A percentile compares a stretch with the other conserved stretches of the same genome.
Evolutionary conservation across 495 filamentous ascomycete species (phyloP).

Genomic region (Cryomyces antarcticus): DNA sequence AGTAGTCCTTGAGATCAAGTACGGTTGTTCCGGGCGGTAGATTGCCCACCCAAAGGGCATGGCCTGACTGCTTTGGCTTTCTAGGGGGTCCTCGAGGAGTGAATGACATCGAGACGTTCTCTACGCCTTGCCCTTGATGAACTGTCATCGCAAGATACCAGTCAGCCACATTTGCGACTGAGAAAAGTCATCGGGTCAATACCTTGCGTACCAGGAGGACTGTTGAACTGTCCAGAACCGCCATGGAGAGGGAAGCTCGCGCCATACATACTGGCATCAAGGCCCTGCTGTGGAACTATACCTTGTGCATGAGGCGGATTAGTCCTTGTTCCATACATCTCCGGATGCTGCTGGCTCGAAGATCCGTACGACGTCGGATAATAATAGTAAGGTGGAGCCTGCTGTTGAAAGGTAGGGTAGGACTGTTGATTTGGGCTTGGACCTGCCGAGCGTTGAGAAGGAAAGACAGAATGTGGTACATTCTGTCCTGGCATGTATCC

Average conservation of each 20-base stretch:
- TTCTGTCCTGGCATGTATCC: background rate
- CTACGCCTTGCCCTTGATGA: conserved; percentile 1
- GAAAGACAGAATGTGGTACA: conserved; percentile 3
- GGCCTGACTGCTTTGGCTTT: conserved; percentile 82
- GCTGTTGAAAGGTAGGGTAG: conserved; percentile 9
- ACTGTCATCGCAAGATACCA: background rate
- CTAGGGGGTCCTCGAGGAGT: conserved; percentile 72
- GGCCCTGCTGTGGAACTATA: background rate
- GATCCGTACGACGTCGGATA: conserved; percentile 2
- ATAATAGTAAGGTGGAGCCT: conserved; percentile 8
- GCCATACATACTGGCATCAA: background rate
- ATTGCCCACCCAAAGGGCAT: conserved; percentile 95
- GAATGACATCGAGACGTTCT: conserved; percentile 3
- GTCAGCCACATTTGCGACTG: background rate
- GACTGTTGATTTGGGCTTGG: conserved; percentile 5
- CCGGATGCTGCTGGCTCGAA: background rate
- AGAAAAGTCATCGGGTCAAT: background rate
- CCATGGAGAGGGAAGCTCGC: background rate
- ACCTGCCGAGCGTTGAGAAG: conserved; percentile 4
- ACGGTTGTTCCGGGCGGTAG: conserved; percentile 64
- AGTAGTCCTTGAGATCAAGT: conserved; percentile 70
- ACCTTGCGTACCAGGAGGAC: background rate
- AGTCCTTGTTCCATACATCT: background rate
- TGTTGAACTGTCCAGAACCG: background rate
- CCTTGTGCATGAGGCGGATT: background rate